Conservation (phyloP, 805 yeast genomes). For the Maudiozyma barnettii region DNA sequence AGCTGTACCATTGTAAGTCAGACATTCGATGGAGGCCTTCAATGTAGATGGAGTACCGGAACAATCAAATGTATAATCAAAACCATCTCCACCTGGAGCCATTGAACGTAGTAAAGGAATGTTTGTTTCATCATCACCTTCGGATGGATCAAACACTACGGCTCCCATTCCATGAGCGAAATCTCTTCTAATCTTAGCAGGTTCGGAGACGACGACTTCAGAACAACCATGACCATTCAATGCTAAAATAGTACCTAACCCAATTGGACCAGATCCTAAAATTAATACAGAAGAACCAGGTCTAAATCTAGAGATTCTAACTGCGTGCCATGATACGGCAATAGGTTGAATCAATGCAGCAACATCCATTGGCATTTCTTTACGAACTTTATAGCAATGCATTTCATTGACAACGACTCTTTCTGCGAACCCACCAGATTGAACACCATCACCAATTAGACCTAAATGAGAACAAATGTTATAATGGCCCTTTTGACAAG, state of each 20-base stretch:
- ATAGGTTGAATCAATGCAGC: slow-evolving; percentile 53
- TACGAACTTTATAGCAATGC: slow-evolving; percentile 35
- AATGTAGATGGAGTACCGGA: slow-evolving; percentile 44
- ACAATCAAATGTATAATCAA: slow-evolving; percentile 43
- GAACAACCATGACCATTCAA: slow-evolving; percentile 43
- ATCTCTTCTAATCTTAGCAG: slow-evolving; percentile 42
- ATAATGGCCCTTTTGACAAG: slow-evolving; percentile 42
- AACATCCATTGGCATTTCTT: slow-evolving; percentile 38
- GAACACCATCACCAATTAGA: slow-evolving; percentile 47
- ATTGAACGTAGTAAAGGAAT: slow-evolving; percentile 32
- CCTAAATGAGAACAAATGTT: slow-evolving; percentile 44
- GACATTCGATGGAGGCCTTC: slow-evolving; percentile 40
- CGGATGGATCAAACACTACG: slow-evolving; percentile 39
- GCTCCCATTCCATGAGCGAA: slow-evolving; percentile 44
- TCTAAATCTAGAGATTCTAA: slow-evolving; percentile 36
- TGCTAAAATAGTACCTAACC: slow-evolving; percentile 50
- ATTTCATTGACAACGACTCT: slow-evolving; percentile 34
- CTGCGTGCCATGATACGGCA: slow-evolving; percentile 52
- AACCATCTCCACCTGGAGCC: slow-evolving; percentile 38
- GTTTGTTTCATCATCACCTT: slow-evolving; percentile 30
- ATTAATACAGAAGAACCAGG: slow-evolving; percentile 41
- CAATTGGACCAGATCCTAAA: slow-evolving; percentile 57
- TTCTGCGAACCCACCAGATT: slow-evolving; percentile 49
- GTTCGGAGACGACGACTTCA: slow-evolving; percentile 45
- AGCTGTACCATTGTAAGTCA: slow-evolving; percentile 47